These are phyloP conservation scores for Crinitomyces ghanaensis DNA, from an alignment of 805 yeast species.

Conservation along the genomic window DNA sequence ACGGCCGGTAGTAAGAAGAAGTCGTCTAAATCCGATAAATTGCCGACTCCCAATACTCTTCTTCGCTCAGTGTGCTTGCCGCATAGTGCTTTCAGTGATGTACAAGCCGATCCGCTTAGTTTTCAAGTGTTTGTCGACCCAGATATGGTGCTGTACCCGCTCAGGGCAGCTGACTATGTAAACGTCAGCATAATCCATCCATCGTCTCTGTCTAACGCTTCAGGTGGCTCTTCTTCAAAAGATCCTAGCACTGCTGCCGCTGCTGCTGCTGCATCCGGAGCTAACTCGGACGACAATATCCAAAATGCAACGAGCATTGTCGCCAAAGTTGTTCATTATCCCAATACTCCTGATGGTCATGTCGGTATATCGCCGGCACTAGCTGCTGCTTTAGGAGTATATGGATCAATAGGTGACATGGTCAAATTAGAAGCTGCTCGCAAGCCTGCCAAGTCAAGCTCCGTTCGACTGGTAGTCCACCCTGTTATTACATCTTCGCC, in stretches of 20 bases:
- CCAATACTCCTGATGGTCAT: constrained; percentile 25
- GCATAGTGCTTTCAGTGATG: constrained; percentile 26
- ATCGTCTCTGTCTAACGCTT: constrained; percentile 2
- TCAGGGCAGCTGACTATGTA: constrained; percentile 27
- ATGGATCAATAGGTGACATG: constrained; percentile 39
- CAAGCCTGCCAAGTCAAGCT: constrained; percentile 22
- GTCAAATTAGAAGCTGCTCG: constrained; percentile 40
- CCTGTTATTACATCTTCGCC: constrained; percentile 35
- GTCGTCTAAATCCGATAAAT: constrained; percentile 4
- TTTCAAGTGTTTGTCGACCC: constrained; percentile 36
- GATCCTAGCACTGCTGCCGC: background rate
- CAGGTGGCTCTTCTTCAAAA: no score
- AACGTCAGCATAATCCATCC: constrained; percentile 21
- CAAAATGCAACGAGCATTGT: constrained; percentile 31
- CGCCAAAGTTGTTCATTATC: constrained; percentile 38
- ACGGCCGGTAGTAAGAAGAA: background rate
- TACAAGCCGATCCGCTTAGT: constrained; percentile 12
- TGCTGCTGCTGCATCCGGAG: background rate
- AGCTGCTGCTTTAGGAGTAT: constrained; percentile 45
- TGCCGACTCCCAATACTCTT: constrained; percentile 28
- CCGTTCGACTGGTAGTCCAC: constrained; percentile 37
- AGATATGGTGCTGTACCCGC: constrained; percentile 27
- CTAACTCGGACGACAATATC: background rate
- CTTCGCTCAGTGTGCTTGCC: constrained; percentile 49
- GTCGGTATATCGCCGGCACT: constrained; percentile 45